Evolutionary conservation across 163 green algal genomes (phyloP), one percentile per base, ranked within the genome.

Genomic region (Chlorella variabilis): DNA sequence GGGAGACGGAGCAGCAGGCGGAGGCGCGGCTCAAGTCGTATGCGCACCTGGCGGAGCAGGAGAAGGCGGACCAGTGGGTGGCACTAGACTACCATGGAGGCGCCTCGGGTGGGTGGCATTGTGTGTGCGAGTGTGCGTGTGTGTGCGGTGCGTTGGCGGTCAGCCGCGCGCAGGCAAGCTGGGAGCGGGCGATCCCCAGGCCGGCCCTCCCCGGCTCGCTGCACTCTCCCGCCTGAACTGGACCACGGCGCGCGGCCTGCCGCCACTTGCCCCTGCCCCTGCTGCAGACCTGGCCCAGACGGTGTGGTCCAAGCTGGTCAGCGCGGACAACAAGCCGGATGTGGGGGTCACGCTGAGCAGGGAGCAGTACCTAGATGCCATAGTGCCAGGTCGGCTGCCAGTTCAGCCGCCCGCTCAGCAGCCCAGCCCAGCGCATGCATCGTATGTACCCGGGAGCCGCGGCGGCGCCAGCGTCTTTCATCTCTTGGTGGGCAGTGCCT

Each of bases 1-100:
- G 92, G 1, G 94, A 98, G 84, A 98, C 94, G 17, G 93, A 97
- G 84, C 85, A 92, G 36, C 94, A 98, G 86, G 74, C 88, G 74
- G 89, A 95, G 78, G 85, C 87, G 62, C 87, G 94, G 33, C 77
- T 95, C 23, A 90, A 91, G 39, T 94, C 87, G 23, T 96, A 93
- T 81, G 92, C 92, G 8, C 91, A 95, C 89, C 76, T 97, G n/a
- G 75, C 87, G 31, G 71, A 91, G 25, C 88, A 93, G 80, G 94
- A 97, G 81, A 86, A 92, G 77, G 88, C 91, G 45, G 94, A 98
- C 83, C 45, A 86, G 27, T 97, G 93, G 89, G 80, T 88, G 5
- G 62, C 80, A 4, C 83, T 97, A 75, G 49, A 77, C 29, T 82
- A 92, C 48, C 78, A 89, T 42, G 66, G 62, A 17, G 75, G 62